Conservation (phyloP, 2,329 filamentous ascomycete species). For the Sphaerostilbella broomeana region DNA sequence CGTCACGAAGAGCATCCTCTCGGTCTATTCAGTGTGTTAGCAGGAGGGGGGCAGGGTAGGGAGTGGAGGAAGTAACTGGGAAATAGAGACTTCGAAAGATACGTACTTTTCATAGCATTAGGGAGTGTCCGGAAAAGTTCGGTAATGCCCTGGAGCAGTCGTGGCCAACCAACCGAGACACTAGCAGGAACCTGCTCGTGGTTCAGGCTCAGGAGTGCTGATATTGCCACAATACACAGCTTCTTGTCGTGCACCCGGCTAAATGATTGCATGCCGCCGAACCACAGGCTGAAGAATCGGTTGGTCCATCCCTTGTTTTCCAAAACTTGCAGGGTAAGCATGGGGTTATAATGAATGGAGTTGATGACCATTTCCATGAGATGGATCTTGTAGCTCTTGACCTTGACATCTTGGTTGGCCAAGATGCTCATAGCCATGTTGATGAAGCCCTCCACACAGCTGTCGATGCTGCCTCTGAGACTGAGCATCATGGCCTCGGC, state of each 20-base stretch:
- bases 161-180: slow-evolving; percentile 90
- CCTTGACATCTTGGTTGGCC: slow-evolving; percentile 66
- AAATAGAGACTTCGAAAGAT: slow-evolving; percentile 10
- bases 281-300: slow-evolving; percentile 98
- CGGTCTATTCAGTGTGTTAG: slow-evolving; percentile 53
- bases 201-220: slow-evolving; percentile 71
- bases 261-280: slow-evolving; percentile 90
- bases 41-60: neutral
- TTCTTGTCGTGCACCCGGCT: slow-evolving; percentile 97
- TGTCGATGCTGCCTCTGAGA: slow-evolving; percentile 79
- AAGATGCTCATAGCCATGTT: slow-evolving; percentile 82
- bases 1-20: slow-evolving; percentile 85
- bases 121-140: slow-evolving; percentile 89
- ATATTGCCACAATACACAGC: slow-evolving; percentile 90
- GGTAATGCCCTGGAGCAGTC: slow-evolving; percentile 80
- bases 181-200: slow-evolving; percentile 82
- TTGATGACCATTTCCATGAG: slow-evolving; percentile 99
- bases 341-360: slow-evolving; percentile 92
- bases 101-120: slow-evolving; percentile 74
- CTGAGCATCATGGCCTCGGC: slow-evolving; percentile 97
- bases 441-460: slow-evolving; percentile 83
- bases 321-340: slow-evolving; percentile 77
- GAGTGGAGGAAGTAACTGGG: neutral
- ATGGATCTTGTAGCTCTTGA: slow-evolving; percentile 92
- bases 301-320: slow-evolving; percentile 93